Percentiles rank a stretch among this genome's conserved stretches.
phyloP scores from a whole-genome alignment of 805 yeast species.

The Ogataea chonburiensis region DNA sequence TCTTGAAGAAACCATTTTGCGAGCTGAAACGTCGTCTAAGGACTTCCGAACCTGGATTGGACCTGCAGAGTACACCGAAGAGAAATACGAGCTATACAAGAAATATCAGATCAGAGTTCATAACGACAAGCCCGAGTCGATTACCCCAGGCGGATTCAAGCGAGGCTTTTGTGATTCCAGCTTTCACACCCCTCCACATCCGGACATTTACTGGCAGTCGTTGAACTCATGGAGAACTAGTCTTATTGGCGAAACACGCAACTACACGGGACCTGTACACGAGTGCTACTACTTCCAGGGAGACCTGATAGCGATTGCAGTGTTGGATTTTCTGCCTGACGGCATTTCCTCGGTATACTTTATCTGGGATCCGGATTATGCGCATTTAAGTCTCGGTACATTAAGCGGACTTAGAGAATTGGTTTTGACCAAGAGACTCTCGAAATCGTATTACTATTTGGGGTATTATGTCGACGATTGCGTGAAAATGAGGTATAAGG shows the following conservation, averaged over 20 bases:
- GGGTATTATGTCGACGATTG: constrained; percentile 84
- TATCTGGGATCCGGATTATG: constrained; percentile 82
- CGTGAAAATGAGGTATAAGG: constrained; percentile 78
- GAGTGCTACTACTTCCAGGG: constrained; percentile 71
- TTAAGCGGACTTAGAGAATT: constrained; percentile 73
- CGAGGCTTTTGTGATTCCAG: constrained; percentile 72
- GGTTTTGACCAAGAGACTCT: constrained; percentile 46
- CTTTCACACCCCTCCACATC: constrained; percentile 38
- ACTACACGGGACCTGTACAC: constrained; percentile 60
- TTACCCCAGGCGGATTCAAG: constrained; percentile 48
- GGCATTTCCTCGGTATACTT: constrained; percentile 84
- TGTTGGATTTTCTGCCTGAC: constrained; percentile 71
- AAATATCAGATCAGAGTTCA: constrained; percentile 75
- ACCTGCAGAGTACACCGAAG: constrained; percentile 49
- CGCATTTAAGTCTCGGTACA: constrained; percentile 70
- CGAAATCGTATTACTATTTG: constrained; percentile 61
- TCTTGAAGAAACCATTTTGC: constrained; percentile 15
- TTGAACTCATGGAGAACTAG: constrained; percentile 41
- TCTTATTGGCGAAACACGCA: too few species aligned
- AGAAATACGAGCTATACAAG: constrained; percentile 60
- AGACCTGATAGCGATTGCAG: constrained; percentile 69
- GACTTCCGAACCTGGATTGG: constrained; percentile 47
- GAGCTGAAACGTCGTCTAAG: constrained; percentile 15
- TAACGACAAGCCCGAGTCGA: constrained; percentile 51
- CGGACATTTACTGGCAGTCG: constrained; percentile 38